Evolutionary conservation across 129 eudicot genomes (phyloP).

Genomic region (Cynara cardunculus): DNA sequence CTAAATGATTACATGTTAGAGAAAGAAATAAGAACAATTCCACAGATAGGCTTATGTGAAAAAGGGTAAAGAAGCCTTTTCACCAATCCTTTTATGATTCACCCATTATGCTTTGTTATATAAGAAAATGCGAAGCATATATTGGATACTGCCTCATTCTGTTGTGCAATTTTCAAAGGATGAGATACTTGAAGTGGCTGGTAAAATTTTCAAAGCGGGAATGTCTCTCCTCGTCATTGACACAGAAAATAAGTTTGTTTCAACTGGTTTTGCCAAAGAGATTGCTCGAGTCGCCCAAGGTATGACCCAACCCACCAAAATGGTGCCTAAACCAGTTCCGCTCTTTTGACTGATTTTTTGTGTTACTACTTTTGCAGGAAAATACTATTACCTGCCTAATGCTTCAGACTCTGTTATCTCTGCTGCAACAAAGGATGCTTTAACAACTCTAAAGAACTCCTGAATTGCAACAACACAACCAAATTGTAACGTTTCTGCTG

Average conservation of each 20-base stretch:
- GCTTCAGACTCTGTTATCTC: slow-evolving; percentile 98
- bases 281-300: slow-evolving; percentile 97
- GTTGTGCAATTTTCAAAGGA: slow-evolving; percentile 46
- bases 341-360: slow-evolving; percentile 6
- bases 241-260: slow-evolving; percentile 94
- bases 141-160: not conserved
- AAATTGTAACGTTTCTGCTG: slow-evolving; percentile 1
- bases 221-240: slow-evolving; percentile 97
- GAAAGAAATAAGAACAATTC: too few species aligned
- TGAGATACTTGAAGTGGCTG: slow-evolving; percentile 97
- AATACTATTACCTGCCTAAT: slow-evolving; percentile 93
- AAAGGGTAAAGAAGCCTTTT: not conserved
- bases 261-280: slow-evolving; percentile 97
- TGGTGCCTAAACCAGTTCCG: not conserved
- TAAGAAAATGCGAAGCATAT: not conserved
- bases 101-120: not conserved
- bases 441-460: slow-evolving; percentile 74
- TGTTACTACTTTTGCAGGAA: slow-evolving; percentile 48
- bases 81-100: not conserved
- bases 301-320: slow-evolving; percentile 10
- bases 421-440: slow-evolving; percentile 85
- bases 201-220: slow-evolving; percentile 90
- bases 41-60: too few species aligned
- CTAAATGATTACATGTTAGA: too few species aligned
- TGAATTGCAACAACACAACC: slow-evolving; percentile 21